Evolutionary conservation across 352 stramenopile genomes (phyloP), one percentile per base, ranked within the genome.

Genomic region (Globisporangium sylvaticum): DNA sequence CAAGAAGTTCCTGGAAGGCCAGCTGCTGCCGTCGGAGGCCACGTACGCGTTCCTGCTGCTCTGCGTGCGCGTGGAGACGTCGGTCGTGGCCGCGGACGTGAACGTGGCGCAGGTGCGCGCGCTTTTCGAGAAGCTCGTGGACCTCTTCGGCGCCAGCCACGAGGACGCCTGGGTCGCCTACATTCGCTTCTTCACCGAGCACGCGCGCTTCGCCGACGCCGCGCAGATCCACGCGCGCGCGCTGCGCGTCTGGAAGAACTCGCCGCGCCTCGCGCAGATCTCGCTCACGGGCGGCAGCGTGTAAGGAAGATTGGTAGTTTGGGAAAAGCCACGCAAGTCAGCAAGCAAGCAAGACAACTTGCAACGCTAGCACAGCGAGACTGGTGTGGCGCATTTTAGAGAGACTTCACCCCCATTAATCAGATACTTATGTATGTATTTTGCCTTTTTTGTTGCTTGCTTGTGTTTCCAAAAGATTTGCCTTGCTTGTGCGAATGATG

Each of bases 71-170:
- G 75, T 91, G 25, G 86, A 96, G 73, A 85, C 76, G n/a, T 77
- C 86, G 15, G 62, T 66, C 10, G 53, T 75, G 8, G 61, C 72
- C 0, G 58, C 65, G 5, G 69, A 73, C 31, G 70, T 86, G 22
- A 64, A 74, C 15, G 68, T 84, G 14, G 46, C 73, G 14, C 74
- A 79, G 18, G 80, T 92, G 65, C 84, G 82, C 48, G 67, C 72
- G 61, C 68, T 96, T 53, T 94, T 92, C 65, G 88, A 96, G 71
- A 92, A 92, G 74, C 66, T 94, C 56, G 74, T 96, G 32, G 88
- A 94, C 57, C 69, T 96, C 3, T 96, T 90, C 39, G 83, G 88
- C 52, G 61, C 62, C 44, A 54, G 64, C 27, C 66, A 78, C 3
- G 83, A 94, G 62, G 83, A 89, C 39, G 78, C 88, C 4, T 96